Percentiles rank a stretch among this genome's conserved stretches.
Evolutionary conservation across 148 eudicot genomes (phyloP).

Genomic region (Rhododendron ovatum): DNA sequence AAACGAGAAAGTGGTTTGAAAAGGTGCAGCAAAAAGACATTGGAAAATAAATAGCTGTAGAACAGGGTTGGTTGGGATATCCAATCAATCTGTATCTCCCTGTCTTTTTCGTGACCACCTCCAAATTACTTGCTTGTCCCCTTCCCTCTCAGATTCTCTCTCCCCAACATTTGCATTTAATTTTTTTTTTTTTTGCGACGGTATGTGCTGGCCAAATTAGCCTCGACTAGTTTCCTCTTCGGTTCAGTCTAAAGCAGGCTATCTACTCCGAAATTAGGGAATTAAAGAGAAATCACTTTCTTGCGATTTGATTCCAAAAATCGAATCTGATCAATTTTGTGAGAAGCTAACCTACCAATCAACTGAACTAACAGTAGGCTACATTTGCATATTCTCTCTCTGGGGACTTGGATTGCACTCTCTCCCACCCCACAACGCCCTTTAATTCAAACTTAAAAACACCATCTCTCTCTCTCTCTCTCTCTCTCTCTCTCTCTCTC

Average conservation of each 20-base stretch:
- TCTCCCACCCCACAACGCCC: neutral
- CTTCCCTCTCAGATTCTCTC: neutral
- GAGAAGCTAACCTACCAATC: neutral
- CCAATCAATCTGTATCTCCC: neutral
- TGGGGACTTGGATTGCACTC: neutral
- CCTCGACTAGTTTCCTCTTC: rapidly evolving
- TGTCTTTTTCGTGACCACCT: neutral
- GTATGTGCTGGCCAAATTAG: rapidly evolving
- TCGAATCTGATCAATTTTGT: too few relatives aligned
- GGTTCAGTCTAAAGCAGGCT: too few relatives aligned
- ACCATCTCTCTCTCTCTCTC: neutral
- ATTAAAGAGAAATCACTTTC: too few relatives aligned
- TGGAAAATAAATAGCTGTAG: neutral
- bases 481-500: neutral
- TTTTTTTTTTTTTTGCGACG: neutral
- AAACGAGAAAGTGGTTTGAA: neutral
- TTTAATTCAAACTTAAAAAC: conserved; percentile 14
- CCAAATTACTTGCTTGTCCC: conserved; percentile 10
- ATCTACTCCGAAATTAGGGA: too few relatives aligned
- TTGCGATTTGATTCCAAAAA: too few relatives aligned
- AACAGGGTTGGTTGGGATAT: neutral
- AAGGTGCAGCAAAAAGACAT: neutral
- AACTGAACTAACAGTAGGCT: neutral
- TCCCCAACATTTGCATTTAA: neutral
- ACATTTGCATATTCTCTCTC: neutral